Conservation (phyloP, 2,329 filamentous ascomycete genomes). For the Juglanconis sp. region DNA sequence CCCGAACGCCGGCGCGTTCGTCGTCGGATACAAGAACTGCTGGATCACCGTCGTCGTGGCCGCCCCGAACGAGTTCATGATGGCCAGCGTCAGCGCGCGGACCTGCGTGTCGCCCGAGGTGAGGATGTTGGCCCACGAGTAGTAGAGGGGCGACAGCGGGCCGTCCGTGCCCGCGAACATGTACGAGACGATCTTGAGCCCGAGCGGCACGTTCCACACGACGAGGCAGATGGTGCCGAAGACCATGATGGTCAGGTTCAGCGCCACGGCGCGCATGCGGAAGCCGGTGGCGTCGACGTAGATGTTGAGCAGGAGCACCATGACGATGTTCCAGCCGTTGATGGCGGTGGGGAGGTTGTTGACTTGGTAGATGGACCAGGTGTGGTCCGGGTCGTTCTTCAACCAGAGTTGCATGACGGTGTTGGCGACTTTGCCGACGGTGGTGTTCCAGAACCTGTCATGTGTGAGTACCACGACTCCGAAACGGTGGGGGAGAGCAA, state of each 20-base stretch:
- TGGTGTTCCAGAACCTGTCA: constrained; percentile 26
- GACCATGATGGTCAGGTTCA: constrained; percentile 29
- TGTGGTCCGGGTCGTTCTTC: constrained; percentile 25
- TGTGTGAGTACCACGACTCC: neutral
- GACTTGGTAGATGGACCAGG: constrained; percentile 27
- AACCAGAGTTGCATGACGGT: constrained; percentile 28
- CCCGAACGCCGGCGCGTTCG: constrained; percentile 28
- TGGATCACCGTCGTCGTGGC: constrained; percentile 30
- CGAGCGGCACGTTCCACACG: constrained; percentile 30
- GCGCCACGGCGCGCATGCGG: constrained; percentile 29
- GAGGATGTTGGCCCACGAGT: constrained; percentile 33
- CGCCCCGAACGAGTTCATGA: constrained; percentile 33
- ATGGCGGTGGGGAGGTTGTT: constrained; percentile 29
- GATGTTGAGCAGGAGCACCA: constrained; percentile 24
- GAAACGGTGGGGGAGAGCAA: neutral
- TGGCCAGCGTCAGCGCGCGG: constrained; percentile 31
- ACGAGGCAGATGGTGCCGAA: constrained; percentile 31
- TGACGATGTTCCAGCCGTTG: constrained; percentile 28
- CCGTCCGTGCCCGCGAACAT: constrained; percentile 34
- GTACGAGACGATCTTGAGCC: constrained; percentile 31
- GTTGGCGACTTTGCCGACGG: constrained; percentile 27
- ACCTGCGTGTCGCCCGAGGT: constrained; percentile 32
- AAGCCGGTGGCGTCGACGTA: constrained; percentile 31
- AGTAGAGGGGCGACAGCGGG: constrained; percentile 33
- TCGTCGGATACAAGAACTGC: constrained; percentile 32